A percentile compares a stretch with the other conserved stretches of the same genome.
Conservation (phyloP, 257 asterid genomes). For the Solanum lycopersicoides region DNA sequence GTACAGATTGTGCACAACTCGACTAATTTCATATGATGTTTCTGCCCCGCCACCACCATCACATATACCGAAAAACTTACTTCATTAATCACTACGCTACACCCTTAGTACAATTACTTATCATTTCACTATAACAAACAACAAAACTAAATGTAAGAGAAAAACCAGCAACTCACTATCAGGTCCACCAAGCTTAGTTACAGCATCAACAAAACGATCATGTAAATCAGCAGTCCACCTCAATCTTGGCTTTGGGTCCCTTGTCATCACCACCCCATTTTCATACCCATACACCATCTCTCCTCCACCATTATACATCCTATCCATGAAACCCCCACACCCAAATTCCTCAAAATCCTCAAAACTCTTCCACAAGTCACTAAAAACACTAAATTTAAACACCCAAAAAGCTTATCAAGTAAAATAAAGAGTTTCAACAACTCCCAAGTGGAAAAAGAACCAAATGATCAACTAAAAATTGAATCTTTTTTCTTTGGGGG, state of each 20-base stretch:
- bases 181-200: slow-evolving; percentile 70
- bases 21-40: not conserved
- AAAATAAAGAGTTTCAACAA: not conserved
- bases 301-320: slow-evolving; percentile 30
- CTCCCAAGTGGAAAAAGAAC: not conserved
- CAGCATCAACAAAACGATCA: slow-evolving; percentile 66
- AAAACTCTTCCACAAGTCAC: not conserved
- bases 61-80: not conserved
- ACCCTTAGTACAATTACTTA: not conserved
- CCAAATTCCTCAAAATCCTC: not conserved
- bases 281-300: slow-evolving; percentile 1
- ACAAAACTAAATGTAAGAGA: not conserved
- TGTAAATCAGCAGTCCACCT: slow-evolving; percentile 67
- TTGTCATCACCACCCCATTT: slow-evolving; percentile 40
- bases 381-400: not conserved
- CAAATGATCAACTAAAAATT: not conserved
- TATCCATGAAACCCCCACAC: slow-evolving; percentile 27
- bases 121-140: not conserved
- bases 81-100: not conserved
- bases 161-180: slow-evolving; percentile 27
- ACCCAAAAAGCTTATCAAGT: not conserved
- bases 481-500: not conserved
- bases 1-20: not conserved
- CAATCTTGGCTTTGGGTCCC: slow-evolving; percentile 63
- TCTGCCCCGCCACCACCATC: not conserved